These are phyloP conservation scores for Fusarium annulatum DNA, from an alignment of 2,329 filamentous ascomycete species.

Conservation along the genomic window DNA sequence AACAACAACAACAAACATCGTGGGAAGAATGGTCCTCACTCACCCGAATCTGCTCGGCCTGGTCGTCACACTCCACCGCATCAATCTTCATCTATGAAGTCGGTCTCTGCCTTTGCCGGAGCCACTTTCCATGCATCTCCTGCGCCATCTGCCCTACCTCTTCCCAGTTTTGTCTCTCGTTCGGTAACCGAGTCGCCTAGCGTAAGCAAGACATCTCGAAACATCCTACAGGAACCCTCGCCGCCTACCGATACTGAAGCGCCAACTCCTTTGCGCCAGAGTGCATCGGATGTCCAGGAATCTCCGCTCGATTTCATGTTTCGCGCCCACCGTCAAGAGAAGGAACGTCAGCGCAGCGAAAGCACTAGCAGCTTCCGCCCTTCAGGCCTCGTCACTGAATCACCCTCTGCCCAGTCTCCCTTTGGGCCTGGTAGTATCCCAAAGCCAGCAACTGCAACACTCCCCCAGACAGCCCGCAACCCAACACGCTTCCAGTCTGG, in stretches of 20 bases:
- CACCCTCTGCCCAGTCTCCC: constrained; percentile 60
- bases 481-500: constrained; percentile 36
- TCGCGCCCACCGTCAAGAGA: constrained; percentile 84
- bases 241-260: constrained; percentile 66
- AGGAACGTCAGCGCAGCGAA: constrained; percentile 67
- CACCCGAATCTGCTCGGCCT: constrained; percentile 56
- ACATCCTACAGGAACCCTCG: constrained; percentile 55
- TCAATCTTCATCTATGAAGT: constrained; percentile 57
- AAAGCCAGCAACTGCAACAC: constrained; percentile 39
- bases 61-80: constrained; percentile 57
- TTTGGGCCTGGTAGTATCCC: constrained; percentile 42
- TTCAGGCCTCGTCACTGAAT: constrained; percentile 57
- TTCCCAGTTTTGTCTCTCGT: constrained; percentile 87
- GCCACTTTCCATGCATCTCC: constrained; percentile 96
- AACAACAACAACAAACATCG: constrained; percentile 48
- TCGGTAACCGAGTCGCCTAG: constrained; percentile 74
- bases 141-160: constrained; percentile 87
- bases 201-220: constrained; percentile 51
- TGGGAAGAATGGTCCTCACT: constrained; percentile 48
- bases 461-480: constrained; percentile 43
- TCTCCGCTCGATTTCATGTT: constrained; percentile 93
- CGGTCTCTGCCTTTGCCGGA: constrained; percentile 80
- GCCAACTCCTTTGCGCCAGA: constrained; percentile 56
- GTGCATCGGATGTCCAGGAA: constrained; percentile 58
- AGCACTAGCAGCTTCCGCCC: constrained; percentile 60